Evolutionary conservation across 345 rosid genomes (phyloP), one percentile per base, ranked within the genome.

Genomic region (Brassica juncea): DNA sequence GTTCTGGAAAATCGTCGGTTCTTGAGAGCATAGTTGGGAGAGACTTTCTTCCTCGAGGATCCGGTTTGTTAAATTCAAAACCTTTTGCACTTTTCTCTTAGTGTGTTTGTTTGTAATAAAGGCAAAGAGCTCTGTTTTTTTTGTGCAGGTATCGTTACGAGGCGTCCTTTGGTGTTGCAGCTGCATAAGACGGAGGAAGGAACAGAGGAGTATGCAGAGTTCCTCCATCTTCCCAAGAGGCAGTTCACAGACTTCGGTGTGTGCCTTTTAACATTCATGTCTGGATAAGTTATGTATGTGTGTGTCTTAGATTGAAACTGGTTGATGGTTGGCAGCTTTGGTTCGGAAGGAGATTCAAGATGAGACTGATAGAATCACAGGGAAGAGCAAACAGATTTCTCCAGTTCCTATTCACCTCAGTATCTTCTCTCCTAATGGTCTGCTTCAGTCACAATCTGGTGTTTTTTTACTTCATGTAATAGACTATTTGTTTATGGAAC

Each of bases 1-100:
- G 99, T 77, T 94, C 99, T 8, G 99, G 98, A 39, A 94, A 94
- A 82, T 94, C 99, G 66, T 94, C 99, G 0, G 99, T 94, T n/a
- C 88, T 94, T 57, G 99, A 94, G 86, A 94, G 99, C 77, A 86
- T 94, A 11, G 99, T 94, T 9, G 99, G 98, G 28, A 86, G 97
- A 62, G 99, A 94, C 78, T 94, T 94, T 70, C 98, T 94, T 71
- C 99, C 99, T 14, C 85, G 99, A 87, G 99, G 99, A 88, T 94
- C 99, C 2, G 98, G 98, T 91, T 74, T 35, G 86, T 73, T 73
- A 16, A 71, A 10, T 6, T 5, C 6, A 11, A 8, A 58, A 23
- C n/a, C 8, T 66, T 59, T 11, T 10, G 12, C 16, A 0, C 30
- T 11, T 34, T 23, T 58, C 5, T 14, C 16, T 16, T 4, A 1